Evolutionary conservation across 169 alveolate genomes (phyloP).

Genomic region (Eimeria praecox): DNA sequence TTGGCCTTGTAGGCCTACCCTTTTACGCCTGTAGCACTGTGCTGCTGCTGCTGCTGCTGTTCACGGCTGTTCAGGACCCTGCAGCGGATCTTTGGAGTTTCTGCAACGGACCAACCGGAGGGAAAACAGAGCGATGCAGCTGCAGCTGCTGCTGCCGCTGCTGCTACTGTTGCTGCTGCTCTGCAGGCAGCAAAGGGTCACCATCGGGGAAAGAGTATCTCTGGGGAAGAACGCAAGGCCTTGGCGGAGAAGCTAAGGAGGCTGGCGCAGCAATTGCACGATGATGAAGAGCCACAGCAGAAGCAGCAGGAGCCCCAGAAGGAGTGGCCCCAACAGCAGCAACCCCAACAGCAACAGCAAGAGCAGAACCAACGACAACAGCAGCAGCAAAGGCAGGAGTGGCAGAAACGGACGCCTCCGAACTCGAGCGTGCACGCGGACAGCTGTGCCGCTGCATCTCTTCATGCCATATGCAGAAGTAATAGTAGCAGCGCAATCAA

Average conservation of each 20-base stretch:
- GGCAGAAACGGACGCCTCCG: background rate
- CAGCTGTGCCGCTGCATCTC: background rate
- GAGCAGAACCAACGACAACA: background rate
- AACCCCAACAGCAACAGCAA: constrained; percentile 44
- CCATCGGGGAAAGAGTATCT: constrained; percentile 5
- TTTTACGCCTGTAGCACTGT: background rate
- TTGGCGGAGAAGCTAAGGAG: constrained; percentile 52
- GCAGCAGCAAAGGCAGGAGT: constrained; percentile 31
- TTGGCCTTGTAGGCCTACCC: background rate
- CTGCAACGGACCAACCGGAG: background rate
- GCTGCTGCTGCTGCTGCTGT: constrained; percentile 18
- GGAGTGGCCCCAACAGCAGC: constrained; percentile 52
- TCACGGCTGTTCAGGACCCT: constrained; percentile 24
- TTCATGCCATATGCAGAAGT: background rate
- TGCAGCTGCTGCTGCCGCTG: constrained; percentile 37
- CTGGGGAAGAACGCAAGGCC: constrained; percentile 34
- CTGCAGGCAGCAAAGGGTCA: constrained; percentile 8
- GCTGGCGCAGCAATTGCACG: constrained; percentile 60
- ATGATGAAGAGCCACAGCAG: background rate
- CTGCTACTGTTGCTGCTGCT: constrained; percentile 40
- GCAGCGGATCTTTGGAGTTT: constrained; percentile 35
- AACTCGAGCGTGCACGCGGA: background rate
- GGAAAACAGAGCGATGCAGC: background rate
- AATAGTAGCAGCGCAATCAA: constrained; percentile 19
- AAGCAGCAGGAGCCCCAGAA: background rate